These are phyloP conservation scores for Starmerella apis DNA, from an alignment of 805 yeast species.

Conservation along the genomic window DNA sequence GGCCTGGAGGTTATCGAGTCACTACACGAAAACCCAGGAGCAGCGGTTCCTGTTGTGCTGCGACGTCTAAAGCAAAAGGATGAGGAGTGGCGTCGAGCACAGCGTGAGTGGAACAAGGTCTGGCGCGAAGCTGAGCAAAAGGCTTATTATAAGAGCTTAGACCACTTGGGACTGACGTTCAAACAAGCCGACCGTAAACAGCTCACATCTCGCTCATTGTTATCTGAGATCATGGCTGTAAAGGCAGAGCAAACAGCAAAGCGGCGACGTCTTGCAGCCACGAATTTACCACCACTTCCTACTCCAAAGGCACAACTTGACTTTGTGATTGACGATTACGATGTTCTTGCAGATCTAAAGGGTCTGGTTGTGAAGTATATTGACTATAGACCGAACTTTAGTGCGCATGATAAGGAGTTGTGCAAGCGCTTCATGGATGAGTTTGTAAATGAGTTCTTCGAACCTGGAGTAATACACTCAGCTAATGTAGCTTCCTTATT, in stretches of 20 bases:
- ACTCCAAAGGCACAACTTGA: conserved; percentile 67
- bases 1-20: conserved; percentile 96
- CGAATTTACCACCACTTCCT: conserved; percentile 41
- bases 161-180: conserved; percentile 89
- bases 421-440: conserved; percentile 59
- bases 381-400: conserved; percentile 59
- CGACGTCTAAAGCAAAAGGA: conserved; percentile 92
- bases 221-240: conserved; percentile 84
- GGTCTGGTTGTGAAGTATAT: conserved; percentile 58
- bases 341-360: conserved; percentile 62
- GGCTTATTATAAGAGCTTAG: conserved; percentile 84
- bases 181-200: conserved; percentile 93
- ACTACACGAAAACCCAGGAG: conserved; percentile 85
- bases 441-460: conserved; percentile 64
- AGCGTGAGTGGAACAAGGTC: conserved; percentile 96
- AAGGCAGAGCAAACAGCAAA: conserved; percentile 86
- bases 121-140: conserved; percentile 98
- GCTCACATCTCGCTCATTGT: conserved; percentile 76
- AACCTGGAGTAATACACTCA: conserved; percentile 23
- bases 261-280: conserved; percentile 59
- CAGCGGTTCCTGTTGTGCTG: conserved; percentile 87
- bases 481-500: conserved; percentile 1
- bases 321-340: conserved; percentile 54
- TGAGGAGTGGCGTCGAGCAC: conserved; percentile 97
- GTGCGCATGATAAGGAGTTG: conserved; percentile 69